A percentile compares a stretch with the other conserved stretches of the same genome.
These are phyloP conservation scores for Agapanthus africanus DNA, from an alignment of 106 monocot genomes.

Conservation along the genomic window DNA sequence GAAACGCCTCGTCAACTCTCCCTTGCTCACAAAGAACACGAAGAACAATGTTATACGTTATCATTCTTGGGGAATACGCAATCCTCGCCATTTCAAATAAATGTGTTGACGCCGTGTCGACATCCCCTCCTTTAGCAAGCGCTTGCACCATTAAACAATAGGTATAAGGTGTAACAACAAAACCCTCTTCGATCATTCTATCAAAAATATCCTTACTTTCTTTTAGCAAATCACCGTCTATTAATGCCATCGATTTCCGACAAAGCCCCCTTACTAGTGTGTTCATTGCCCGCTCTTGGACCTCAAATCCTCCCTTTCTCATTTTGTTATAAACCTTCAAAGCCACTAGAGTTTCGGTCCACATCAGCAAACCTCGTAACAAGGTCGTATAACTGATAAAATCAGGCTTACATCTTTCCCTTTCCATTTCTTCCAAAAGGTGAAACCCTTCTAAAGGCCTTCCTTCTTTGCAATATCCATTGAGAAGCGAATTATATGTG, in stretches of 20 bases:
- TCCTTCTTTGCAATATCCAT: conserved; percentile 78
- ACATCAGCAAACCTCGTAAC: conserved; percentile 56
- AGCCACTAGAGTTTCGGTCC: conserved; percentile 37
- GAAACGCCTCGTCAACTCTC: conserved; percentile 47
- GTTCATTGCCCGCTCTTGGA: conserved; percentile 46
- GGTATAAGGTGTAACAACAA: conserved; percentile 50
- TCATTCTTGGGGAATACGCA: conserved; percentile 50
- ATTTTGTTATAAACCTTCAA: conserved; percentile 50
- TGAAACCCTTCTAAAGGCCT: conserved; percentile 49
- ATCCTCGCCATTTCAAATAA: conserved; percentile 52
- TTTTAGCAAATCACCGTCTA: conserved; percentile 17
- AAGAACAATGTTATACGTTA: conserved; percentile 59
- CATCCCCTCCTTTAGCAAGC: conserved; percentile 50
- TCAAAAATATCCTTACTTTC: conserved; percentile 47
- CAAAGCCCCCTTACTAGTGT: conserved; percentile 70
- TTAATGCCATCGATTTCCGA: conserved; percentile 20
- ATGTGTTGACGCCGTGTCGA: conserved; percentile 34
- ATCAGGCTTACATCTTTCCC: conserved; percentile 34
- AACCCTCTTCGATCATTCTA: conserved; percentile 21
- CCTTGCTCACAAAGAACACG: conserved; percentile 46
- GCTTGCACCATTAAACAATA: conserved; percentile 73
- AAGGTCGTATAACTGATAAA: conserved; percentile 49
- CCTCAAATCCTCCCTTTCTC: conserved; percentile 34
- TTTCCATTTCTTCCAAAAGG: conserved; percentile 49
- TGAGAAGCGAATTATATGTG: conserved; percentile 74